phyloP scores from a whole-genome alignment of 768 basidiomycete species.

The Pseudohyphozyma bogoriensis region DNA sequence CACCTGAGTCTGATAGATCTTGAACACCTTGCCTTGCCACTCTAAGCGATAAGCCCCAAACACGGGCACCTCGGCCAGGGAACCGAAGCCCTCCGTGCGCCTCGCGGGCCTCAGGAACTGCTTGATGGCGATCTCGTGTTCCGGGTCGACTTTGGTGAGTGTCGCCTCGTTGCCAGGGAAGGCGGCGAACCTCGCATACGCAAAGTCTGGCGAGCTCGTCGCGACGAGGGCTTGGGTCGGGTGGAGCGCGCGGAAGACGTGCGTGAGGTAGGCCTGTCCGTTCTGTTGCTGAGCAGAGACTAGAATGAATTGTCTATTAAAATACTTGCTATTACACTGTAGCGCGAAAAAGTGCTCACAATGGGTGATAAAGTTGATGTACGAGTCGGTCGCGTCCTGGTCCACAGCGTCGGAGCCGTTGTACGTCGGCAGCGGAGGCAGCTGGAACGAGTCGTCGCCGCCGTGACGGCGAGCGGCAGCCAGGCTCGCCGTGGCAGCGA shows the following conservation, averaged over 20 bases:
- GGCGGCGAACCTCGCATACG: not conserved
- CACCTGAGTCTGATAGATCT: not conserved
- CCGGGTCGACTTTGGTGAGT: not conserved
- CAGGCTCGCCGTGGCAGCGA: no score
- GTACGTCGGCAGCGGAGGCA: no score
- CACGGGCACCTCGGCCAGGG: not conserved
- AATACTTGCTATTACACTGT: no score
- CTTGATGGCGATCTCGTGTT: not conserved
- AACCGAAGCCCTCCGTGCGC: not conserved
- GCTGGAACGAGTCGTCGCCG: no score
- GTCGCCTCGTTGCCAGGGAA: not conserved
- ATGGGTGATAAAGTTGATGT: no score
- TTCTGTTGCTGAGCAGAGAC: no score
- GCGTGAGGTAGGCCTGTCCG: not conserved
- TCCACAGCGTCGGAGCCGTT: no score
- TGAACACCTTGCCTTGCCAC: not conserved
- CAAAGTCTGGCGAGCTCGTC: not conserved
- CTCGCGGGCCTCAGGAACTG: not conserved
- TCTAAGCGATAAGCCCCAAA: not conserved
- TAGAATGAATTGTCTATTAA: no score
- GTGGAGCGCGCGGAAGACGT: not conserved
- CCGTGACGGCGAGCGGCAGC: no score
- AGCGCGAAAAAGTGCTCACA: no score
- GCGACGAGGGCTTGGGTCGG: not conserved
- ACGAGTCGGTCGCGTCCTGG: no score